Conservation (phyloP, 306 rosid species). For the Rosa chinensis region DNA sequence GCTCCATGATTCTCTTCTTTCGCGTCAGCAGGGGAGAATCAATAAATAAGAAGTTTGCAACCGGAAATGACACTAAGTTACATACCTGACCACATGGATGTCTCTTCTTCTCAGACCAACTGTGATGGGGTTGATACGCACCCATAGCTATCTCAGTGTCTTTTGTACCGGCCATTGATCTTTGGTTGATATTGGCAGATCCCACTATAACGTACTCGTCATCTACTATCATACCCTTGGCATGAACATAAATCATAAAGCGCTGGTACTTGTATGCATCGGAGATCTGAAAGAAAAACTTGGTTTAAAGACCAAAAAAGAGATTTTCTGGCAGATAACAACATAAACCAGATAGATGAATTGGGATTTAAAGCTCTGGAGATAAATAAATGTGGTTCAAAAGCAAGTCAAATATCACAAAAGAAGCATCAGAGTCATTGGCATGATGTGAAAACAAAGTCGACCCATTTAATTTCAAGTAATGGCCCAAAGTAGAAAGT, state of each 20-base stretch:
- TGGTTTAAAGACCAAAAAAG: constrained; percentile 11
- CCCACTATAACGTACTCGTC: constrained; percentile 88
- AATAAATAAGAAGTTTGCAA: constrained; percentile 1
- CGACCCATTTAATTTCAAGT: not conserved
- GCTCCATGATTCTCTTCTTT: not conserved
- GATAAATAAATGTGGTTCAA: not conserved
- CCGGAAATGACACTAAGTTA: not conserved
- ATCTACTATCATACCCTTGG: constrained; percentile 91
- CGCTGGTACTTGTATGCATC: constrained; percentile 46
- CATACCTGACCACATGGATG: constrained; percentile 90
- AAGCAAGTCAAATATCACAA: not conserved
- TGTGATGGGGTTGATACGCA: constrained; percentile 84
- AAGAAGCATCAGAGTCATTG: not conserved
- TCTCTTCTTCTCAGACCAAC: constrained; percentile 57
- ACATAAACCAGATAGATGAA: not conserved
- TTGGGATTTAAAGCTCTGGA: not conserved
- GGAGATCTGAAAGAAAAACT: constrained; percentile 44
- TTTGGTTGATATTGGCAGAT: constrained; percentile 96
- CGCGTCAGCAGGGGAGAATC: constrained; percentile 11
- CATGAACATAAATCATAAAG: constrained; percentile 94
- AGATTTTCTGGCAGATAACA: constrained; percentile 10
- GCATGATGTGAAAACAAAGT: not conserved
- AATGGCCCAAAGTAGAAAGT: not conserved
- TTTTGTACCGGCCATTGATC: constrained; percentile 95
- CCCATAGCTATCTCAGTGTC: constrained; percentile 99